A percentile compares a stretch with the other conserved stretches of the same genome.
These are phyloP conservation scores for Vigna unguiculata DNA, from an alignment of 306 rosid species.

Conservation along the genomic window DNA sequence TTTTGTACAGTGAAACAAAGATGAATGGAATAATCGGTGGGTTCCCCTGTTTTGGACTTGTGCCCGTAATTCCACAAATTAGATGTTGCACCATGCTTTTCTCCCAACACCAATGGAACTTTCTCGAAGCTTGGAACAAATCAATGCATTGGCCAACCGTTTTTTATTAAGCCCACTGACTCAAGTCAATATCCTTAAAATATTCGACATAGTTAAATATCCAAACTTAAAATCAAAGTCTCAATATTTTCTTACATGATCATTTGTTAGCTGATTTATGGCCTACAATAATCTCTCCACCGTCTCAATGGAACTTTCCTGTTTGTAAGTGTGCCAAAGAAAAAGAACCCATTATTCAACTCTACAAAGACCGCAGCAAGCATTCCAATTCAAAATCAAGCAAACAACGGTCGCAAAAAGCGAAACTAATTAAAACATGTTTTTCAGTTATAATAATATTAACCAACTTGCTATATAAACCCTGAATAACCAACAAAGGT, in stretches of 20 bases:
- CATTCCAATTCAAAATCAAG: conserved; percentile 8
- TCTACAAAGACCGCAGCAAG: neutral
- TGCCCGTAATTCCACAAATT: too few species aligned
- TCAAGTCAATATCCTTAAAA: neutral
- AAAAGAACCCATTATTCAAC: neutral
- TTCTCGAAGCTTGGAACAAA: neutral
- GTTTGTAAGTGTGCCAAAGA: neutral
- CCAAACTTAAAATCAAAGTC: too few species aligned
- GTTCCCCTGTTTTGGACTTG: neutral
- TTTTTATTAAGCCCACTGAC: conserved; percentile 9
- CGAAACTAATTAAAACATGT: too few species aligned
- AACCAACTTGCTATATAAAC: neutral
- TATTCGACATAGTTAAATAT: too few species aligned
- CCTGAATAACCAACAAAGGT: neutral
- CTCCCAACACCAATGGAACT: neutral
- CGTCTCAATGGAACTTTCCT: neutral
- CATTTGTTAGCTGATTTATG: too few species aligned
- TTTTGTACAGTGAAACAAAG: neutral
- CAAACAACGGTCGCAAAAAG: neutral
- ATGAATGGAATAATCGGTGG: conserved; percentile 1
- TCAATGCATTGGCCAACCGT: neutral
- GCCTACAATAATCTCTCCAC: too few species aligned
- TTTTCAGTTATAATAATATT: too few species aligned
- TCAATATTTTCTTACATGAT: too few species aligned
- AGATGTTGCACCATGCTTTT: neutral